Conservation (phyloP, 495 filamentous ascomycete species). For the Pseudoneurospora amorphoporcata region DNA sequence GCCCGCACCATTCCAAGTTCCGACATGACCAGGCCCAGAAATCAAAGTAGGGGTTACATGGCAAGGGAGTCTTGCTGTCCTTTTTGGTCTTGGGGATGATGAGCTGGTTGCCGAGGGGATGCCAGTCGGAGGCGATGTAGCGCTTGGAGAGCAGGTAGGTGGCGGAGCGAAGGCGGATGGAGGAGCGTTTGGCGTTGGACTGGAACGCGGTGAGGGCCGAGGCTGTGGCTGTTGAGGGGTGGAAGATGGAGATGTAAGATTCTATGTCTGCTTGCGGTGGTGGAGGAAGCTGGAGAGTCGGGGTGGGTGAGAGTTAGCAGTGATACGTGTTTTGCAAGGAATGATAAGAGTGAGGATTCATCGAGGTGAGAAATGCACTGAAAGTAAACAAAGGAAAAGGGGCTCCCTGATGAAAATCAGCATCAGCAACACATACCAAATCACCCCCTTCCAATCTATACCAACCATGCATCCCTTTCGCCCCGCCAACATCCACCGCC, state of each 20-base stretch:
- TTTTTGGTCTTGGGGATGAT: conserved; percentile 3
- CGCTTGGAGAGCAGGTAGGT: conserved; percentile 37
- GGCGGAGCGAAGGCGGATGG: conserved; percentile 39
- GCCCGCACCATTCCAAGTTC: conserved; percentile 42
- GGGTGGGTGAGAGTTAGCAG: conserved; percentile 6
- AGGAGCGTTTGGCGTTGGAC: conserved; percentile 48
- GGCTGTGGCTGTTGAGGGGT: conserved; percentile 34
- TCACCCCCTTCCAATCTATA: conserved; percentile 27
- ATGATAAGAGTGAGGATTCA: not conserved
- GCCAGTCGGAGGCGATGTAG: conserved; percentile 17
- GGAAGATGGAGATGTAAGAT: conserved; percentile 51
- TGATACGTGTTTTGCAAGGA: not conserved
- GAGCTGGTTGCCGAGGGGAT: conserved; percentile 8
- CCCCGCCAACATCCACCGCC: conserved; percentile 33
- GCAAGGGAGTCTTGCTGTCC: not conserved
- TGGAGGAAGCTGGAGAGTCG: conserved; percentile 23
- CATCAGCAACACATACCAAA: conserved; percentile 8
- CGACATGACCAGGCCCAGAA: conserved; percentile 42
- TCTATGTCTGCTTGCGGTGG: conserved; percentile 40
- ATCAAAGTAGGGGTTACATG: conserved; percentile 47
- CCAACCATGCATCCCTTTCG: conserved; percentile 32
- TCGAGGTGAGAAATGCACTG: not conserved
- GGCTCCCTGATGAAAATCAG: not conserved
- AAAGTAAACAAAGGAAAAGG: not conserved
- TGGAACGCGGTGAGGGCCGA: conserved; percentile 43